Percentiles rank a stretch among this genome's conserved stretches.
These are phyloP conservation scores for Avena atlantica DNA, from an alignment of 176 grass and related monocot genomes.

Conservation along the genomic window DNA sequence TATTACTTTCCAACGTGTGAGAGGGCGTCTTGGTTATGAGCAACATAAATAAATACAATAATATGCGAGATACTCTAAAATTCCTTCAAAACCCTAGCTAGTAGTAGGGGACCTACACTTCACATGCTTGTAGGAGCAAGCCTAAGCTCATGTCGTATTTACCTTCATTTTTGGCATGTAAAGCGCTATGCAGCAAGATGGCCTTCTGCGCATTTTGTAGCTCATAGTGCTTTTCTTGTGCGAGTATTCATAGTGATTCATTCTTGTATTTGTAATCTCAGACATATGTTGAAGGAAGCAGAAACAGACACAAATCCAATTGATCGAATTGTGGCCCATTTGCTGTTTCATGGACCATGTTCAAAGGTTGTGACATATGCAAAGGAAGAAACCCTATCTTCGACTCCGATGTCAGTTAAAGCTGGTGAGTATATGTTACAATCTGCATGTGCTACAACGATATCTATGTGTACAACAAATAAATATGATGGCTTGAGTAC, in stretches of 20 bases:
- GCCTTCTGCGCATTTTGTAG: not conserved
- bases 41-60: not conserved
- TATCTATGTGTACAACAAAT: constrained; percentile 17
- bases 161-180: not conserved
- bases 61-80: not conserved
- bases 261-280: constrained; percentile 33
- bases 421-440: constrained; percentile 45
- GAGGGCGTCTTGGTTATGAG: too few relatives aligned
- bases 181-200: not conserved
- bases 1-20: too few relatives aligned
- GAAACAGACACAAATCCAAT: constrained; percentile 82
- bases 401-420: constrained; percentile 35
- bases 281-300: constrained; percentile 43
- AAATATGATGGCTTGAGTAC: not conserved
- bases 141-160: constrained; percentile 1
- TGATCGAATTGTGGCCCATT: constrained; percentile 71
- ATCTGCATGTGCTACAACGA: constrained; percentile 10
- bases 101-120: constrained; percentile 10
- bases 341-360: constrained; percentile 64
- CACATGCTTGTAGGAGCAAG: not conserved
- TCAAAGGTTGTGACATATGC: constrained; percentile 40
- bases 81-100: not conserved
- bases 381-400: constrained; percentile 58
- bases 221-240: not conserved
- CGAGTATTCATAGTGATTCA: constrained; percentile 12